Evolutionary conservation across 371 early-diverging fungal genomes (phyloP).

Genomic region (Mortierella sp.): DNA sequence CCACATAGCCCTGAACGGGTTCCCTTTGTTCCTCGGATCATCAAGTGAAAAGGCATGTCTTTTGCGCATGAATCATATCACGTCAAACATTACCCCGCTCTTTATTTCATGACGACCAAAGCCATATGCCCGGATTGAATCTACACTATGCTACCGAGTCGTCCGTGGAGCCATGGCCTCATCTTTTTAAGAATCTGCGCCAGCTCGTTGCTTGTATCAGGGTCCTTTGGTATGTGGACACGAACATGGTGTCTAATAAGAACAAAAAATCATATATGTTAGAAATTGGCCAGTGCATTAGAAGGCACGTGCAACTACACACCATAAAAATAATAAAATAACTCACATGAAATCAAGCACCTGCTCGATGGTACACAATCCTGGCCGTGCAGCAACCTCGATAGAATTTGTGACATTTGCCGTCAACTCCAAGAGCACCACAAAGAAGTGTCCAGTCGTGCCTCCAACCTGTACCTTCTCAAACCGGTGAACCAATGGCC

Average conservation of each 20-base stretch:
- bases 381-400: constrained; percentile 35
- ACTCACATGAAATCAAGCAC: constrained; percentile 53
- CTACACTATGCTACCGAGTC: constrained; percentile 43
- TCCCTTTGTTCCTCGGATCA: too few relatives aligned
- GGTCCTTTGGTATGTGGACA: constrained; percentile 40
- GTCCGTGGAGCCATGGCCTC: constrained; percentile 50
- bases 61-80: too few relatives aligned
- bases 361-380: constrained; percentile 38
- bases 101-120: background rate
- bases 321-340: background rate
- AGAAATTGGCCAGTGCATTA: background rate
- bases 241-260: constrained; percentile 42
- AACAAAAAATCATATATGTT: background rate
- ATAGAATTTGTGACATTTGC: constrained; percentile 26
- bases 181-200: constrained; percentile 32
- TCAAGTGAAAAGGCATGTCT: too few relatives aligned
- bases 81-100: too few relatives aligned
- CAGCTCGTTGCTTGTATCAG: constrained; percentile 39
- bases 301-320: background rate
- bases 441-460: constrained; percentile 44
- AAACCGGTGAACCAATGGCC: constrained; percentile 81
- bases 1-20: too few relatives aligned
- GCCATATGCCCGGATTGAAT: background rate
- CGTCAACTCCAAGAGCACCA: constrained; percentile 36
- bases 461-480: constrained; percentile 63